Base-by-base conservation (phyloP, 352 stramenopile genomes). In the Globisporangium barbulae region DNA sequence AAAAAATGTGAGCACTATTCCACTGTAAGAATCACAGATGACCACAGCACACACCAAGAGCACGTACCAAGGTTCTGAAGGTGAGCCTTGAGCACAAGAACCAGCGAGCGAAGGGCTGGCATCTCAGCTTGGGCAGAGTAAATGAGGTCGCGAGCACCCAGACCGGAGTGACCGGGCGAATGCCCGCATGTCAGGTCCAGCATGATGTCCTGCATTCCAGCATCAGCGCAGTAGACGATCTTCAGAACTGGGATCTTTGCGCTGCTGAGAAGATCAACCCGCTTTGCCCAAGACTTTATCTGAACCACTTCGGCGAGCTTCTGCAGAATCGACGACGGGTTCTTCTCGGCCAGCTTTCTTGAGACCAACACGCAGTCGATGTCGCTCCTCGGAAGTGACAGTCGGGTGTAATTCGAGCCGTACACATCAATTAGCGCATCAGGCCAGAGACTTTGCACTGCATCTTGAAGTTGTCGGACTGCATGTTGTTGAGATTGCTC, bases 241-340 rank as follows among this genome's bases (percentile, higher is more conserved):
- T 99, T 99, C 55, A 99, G 90, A 44, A 98, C 94, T 19, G 97
- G 97, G 41, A 99, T 97, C 64, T 97, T 94, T 37, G 97, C 98
- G 56, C 89, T 83, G 60, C 91, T 87, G 37, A 99, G 94, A 30
- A 98, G 71, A 59, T 99, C 97, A 17, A 99, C 90, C 28, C 85
- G 85, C 59, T 85, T 84, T 6, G 74, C 81, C 85, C 89, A 97
- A 1, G 72, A 33, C 42, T 95, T 87, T 17, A 69, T 72, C 44
- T 91, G 89, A 12, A 99, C 64, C 53, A 90, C 85, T 41, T 83
- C 73, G 19, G 88, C 83, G 13, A 99, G 76, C 7, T 93, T 68
- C 63, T 97, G 94, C 65, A 99, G 85, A 59, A 96, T 93, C 4
- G 78, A 75, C 25, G 89, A 75, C n/a, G 97, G 91, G 19, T 78